Evolutionary conservation across 2,329 filamentous ascomycete genomes (phyloP).

Genomic region (Botrytis porri): DNA sequence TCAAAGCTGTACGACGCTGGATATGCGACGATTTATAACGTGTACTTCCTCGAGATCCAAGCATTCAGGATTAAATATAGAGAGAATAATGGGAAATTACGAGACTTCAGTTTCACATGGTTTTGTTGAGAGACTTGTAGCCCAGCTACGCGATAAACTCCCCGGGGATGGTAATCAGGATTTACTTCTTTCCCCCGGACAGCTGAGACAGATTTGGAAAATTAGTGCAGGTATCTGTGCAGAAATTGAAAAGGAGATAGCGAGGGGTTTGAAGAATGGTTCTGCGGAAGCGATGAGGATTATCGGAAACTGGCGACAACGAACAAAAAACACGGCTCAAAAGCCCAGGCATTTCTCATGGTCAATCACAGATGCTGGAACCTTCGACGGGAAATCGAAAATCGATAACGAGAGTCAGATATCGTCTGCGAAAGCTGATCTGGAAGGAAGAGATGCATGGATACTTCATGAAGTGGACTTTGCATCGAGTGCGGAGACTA

Average conservation of each 20-base stretch:
- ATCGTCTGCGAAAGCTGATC: background rate
- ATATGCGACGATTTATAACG: background rate
- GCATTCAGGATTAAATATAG: background rate
- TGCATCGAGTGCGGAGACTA: background rate
- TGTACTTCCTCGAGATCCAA: background rate
- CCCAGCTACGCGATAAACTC: background rate
- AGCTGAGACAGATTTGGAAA: background rate
- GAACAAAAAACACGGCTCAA: background rate
- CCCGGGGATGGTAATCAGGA: background rate
- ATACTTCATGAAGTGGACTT: background rate
- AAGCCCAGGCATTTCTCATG: background rate
- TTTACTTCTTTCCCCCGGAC: background rate
- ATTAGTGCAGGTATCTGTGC: background rate
- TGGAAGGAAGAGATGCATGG: background rate
- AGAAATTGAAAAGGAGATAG: background rate
- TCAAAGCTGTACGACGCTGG: background rate
- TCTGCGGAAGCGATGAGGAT: background rate
- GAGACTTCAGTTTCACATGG: background rate
- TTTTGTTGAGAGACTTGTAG: background rate
- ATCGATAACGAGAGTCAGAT: no score
- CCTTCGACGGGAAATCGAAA: background rate
- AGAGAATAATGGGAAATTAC: background rate
- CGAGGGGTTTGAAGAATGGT: background rate
- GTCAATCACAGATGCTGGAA: background rate
- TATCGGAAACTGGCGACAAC: background rate